Evolutionary conservation across 1,284 basidiomycete genomes (phyloP).

Genomic region (Ceraceosorus guamensis): DNA sequence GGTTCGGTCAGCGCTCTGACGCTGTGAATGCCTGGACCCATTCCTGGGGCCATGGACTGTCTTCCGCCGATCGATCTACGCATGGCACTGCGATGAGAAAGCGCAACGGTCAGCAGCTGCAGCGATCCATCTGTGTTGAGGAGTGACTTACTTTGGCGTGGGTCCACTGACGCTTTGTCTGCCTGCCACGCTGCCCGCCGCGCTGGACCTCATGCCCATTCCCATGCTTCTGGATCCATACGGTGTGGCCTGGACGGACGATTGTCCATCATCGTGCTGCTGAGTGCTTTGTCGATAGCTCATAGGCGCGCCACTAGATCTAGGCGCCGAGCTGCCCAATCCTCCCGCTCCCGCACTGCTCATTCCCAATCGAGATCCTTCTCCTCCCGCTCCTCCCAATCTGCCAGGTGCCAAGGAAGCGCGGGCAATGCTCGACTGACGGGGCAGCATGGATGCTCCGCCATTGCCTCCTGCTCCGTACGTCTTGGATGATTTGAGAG

Average conservation of each 20-base stretch:
- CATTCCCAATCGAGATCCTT: conserved; percentile 2
- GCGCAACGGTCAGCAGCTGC: neutral
- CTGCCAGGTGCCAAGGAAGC: neutral
- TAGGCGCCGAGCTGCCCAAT: neutral
- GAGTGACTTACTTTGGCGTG: conserved; percentile 29
- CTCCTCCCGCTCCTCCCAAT: neutral
- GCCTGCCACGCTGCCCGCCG: neutral
- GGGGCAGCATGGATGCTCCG: conserved; percentile 1
- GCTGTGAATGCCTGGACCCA: conserved; percentile 18
- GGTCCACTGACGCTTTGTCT: conserved; percentile 26
- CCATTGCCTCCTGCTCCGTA: too few species aligned
- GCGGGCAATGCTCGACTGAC: conserved; percentile 2
- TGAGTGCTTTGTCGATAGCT: neutral
- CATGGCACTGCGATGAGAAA: conserved; percentile 11
- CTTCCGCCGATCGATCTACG: conserved; percentile 18
- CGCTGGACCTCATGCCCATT: neutral
- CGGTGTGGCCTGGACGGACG: conserved; percentile 3
- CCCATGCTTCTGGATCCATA: conserved; percentile 5
- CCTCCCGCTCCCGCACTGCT: neutral
- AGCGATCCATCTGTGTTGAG: neutral
- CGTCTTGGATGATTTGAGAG: too few species aligned
- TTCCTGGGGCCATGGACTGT: conserved; percentile 26
- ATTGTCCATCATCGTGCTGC: conserved; percentile 1
- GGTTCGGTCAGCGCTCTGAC: conserved; percentile 13
- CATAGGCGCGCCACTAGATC: too few species aligned